Conservation (phyloP, 2,329 filamentous ascomycete species). For the Arthrobotrys entomopaga region DNA sequence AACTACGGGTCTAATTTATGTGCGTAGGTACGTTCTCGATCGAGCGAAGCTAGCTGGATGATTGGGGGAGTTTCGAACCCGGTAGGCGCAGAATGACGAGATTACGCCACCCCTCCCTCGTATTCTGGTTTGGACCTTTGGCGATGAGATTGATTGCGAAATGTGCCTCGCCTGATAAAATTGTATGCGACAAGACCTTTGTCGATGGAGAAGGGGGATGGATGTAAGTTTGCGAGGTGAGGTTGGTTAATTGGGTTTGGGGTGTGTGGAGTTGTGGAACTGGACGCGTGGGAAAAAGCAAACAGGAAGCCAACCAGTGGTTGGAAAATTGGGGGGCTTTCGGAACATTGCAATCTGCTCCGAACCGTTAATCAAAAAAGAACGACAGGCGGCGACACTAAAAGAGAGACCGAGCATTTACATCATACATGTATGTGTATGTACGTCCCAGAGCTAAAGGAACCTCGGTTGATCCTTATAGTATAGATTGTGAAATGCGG, state of each 20-base stretch:
- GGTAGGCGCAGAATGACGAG: slow-evolving; percentile 48
- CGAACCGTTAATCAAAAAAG: slow-evolving; percentile 41
- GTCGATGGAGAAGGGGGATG: slow-evolving; percentile 31
- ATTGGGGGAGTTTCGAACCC: not conserved
- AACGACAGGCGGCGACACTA: slow-evolving; percentile 2
- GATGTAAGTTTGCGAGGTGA: slow-evolving; percentile 23
- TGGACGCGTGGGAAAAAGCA: slow-evolving; percentile 40
- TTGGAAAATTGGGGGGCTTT: slow-evolving; percentile 35
- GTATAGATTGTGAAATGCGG: not conserved
- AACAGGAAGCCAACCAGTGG: slow-evolving; percentile 34
- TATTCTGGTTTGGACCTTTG: slow-evolving; percentile 31
- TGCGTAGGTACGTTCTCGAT: too few relatives aligned
- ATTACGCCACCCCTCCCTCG: slow-evolving; percentile 44
- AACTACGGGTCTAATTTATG: too few relatives aligned
- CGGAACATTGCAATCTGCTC: slow-evolving; percentile 52
- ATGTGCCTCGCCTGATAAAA: slow-evolving; percentile 47
- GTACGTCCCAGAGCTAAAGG: slow-evolving; percentile 13
- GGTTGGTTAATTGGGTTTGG: slow-evolving; percentile 49
- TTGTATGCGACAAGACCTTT: slow-evolving; percentile 30
- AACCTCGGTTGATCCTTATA: slow-evolving; percentile 33
- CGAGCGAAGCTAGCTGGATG: slow-evolving; percentile 1
- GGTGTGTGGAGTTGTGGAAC: slow-evolving; percentile 42
- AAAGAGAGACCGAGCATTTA: slow-evolving; percentile 4
- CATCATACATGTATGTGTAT: not conserved
- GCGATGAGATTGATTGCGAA: slow-evolving; percentile 35